Base-by-base conservation (phyloP, 768 basidiomycete genomes). In the Trametes gibbosa region DNA sequence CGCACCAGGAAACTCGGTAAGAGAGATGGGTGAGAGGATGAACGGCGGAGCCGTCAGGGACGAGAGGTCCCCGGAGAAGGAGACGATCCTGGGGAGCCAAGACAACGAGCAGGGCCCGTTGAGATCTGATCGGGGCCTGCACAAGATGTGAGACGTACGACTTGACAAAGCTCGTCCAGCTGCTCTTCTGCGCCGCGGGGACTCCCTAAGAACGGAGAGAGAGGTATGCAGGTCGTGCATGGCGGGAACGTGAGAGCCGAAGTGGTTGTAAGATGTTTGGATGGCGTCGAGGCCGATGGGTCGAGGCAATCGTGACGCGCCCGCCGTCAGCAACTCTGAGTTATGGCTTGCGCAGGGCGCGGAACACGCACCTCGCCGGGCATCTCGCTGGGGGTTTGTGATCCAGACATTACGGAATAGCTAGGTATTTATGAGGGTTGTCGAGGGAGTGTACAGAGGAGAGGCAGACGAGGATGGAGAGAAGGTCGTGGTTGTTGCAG, bases 151-250 rank as follows among this genome's bases (percentile, higher is more conserved):
- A 35, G 46, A 80, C 87, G 52, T 67, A 93, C 92, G 89, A 85
- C 81, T 96, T 97, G 70, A 97, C 78, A 75, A 97, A 96, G 2
- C 86, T 85, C 0, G 88, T 81, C 95, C 95, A 97, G 74, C 87
- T 90, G 68, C 87, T 77, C 67, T 92, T 85, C 74, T 96, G 94
- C 48, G 88, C 79, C 61, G 81, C 81, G 40, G 93, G 93, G 50
- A 96, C 91, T 62, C 86, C 90, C 79, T 80, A 56, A 51, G 45
- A 64, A 54, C 35, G 29, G 29, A 32, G 10, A 32, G 25, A 34
- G 12, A 9, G 53, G 43, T 24, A 34, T 27, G 35, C 47, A 24
- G 32, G 23, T 34, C 32, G 19, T 34, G 21, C 12, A 7, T 32
- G 32, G 25, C n/a, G 25, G 16, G 29, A 32, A 42, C 8, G 42